Percentiles rank a stretch among this genome's conserved stretches.
phyloP scores from a whole-genome alignment of 805 yeast genomes.

The Teunomyces panamensis region DNA sequence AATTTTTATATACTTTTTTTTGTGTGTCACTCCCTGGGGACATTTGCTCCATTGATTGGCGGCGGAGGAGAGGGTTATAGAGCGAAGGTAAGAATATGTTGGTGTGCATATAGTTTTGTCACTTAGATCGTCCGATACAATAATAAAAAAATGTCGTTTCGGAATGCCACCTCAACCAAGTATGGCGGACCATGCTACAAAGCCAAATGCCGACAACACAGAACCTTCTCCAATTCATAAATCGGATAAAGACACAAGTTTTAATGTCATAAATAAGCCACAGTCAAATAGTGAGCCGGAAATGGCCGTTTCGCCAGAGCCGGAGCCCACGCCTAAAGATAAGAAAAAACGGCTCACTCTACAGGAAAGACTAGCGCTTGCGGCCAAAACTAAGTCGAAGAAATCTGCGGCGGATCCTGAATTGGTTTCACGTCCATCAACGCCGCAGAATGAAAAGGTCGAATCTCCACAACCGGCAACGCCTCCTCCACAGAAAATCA shows the following conservation, averaged over 20 bases:
- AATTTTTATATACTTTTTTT: no score
- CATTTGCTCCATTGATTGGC: no score
- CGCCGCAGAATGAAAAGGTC: neutral
- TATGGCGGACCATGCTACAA: neutral
- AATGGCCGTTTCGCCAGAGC: neutral
- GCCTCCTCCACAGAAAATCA: neutral
- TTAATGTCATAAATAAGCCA: neutral
- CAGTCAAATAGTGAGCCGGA: neutral
- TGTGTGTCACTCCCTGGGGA: no score
- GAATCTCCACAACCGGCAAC: neutral
- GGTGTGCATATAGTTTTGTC: neutral
- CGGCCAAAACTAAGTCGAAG: constrained; percentile 53
- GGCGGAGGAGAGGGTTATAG: no score
- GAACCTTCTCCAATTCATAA: neutral
- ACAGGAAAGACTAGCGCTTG: constrained; percentile 82
- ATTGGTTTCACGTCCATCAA: neutral
- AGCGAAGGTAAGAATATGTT: no score
- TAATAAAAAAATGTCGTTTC: neutral
- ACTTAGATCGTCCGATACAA: neutral
- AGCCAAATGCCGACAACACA: neutral
- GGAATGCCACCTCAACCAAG: neutral
- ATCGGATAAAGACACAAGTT: neutral
- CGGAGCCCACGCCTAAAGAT: constrained; percentile 5
- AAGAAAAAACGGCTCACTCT: constrained; percentile 63
- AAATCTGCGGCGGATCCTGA: constrained; percentile 10